A percentile compares a stretch with the other conserved stretches of the same genome.
Conservation (phyloP, 768 basidiomycete species). For the Boletus reticulatus region DNA sequence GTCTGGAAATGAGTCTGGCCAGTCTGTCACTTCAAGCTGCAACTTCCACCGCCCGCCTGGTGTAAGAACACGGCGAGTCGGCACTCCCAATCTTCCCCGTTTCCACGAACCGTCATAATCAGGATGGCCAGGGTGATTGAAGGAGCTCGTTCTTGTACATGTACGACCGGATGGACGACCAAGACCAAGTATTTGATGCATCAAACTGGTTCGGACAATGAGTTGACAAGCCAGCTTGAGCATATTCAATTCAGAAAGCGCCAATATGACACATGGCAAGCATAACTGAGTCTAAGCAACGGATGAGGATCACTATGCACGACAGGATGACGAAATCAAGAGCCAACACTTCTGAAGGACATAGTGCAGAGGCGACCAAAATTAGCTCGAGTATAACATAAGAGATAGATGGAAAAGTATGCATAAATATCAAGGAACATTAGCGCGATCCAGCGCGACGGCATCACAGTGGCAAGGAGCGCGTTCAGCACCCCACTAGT, state of each 20-base stretch:
- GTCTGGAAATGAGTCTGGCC: too few species aligned
- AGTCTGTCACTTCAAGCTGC: too few species aligned
- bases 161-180: too few species aligned
- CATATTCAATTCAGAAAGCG: not conserved
- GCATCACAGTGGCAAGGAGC: slow-evolving; percentile 1
- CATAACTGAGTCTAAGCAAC: not conserved
- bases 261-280: not conserved
- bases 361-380: not conserved
- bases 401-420: not conserved
- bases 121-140: too few species aligned
- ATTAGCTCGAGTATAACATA: slow-evolving; percentile 23
- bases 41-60: too few species aligned
- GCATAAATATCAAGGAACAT: not conserved
- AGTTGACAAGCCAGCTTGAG: not conserved
- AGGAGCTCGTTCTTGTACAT: too few species aligned
- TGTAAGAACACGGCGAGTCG: too few species aligned
- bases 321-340: not conserved
- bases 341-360: not conserved
- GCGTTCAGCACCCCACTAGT: slow-evolving; percentile 8
- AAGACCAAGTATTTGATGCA: too few species aligned
- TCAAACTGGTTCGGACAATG: too few species aligned
- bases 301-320: not conserved
- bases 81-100: too few species aligned
- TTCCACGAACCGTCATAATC: too few species aligned
- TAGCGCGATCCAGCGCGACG: slow-evolving; percentile 15